These are phyloP conservation scores for Wallacemonas sp. DNA, from an alignment of 208 protist genomes.

Conservation along the genomic window DNA sequence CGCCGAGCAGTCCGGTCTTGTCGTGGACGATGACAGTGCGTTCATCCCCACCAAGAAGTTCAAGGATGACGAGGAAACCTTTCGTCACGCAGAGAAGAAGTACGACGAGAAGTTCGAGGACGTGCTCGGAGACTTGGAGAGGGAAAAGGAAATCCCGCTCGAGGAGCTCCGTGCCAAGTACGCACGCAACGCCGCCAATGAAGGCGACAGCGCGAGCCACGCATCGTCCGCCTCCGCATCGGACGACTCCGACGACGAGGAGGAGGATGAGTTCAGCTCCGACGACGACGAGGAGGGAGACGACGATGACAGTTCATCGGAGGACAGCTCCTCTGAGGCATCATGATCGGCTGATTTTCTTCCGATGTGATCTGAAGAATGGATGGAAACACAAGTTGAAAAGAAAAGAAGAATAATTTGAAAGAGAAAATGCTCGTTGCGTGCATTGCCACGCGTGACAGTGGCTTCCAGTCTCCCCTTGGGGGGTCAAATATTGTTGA, in stretches of 20 bases:
- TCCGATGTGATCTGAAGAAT: no score
- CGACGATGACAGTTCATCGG: conserved; percentile 15
- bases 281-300: conserved; percentile 5
- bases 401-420: neutral
- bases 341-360: conserved; percentile 1
- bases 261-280: conserved; percentile 15
- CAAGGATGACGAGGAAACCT: conserved; percentile 82
- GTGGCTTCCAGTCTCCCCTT: no score
- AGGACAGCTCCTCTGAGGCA: conserved; percentile 12
- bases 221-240: conserved; percentile 23
- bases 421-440: no score
- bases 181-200: conserved; percentile 25
- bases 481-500: no score
- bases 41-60: conserved; percentile 76
- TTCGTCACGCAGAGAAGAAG: conserved; percentile 68
- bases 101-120: conserved; percentile 63
- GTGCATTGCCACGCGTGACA: no score
- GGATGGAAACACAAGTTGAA: no score
- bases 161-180: conserved; percentile 82
- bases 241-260: conserved; percentile 12
- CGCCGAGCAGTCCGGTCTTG: conserved; percentile 50
- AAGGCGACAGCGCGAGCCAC: conserved; percentile 30
- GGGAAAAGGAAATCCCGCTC: conserved; percentile 80
- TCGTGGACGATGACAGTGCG: conserved; percentile 64
- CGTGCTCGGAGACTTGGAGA: conserved; percentile 73